A percentile compares a stretch with the other conserved stretches of the same genome.
These are phyloP conservation scores for Salvia miltiorrhiza DNA, from an alignment of 257 asterid genomes.

Conservation along the genomic window DNA sequence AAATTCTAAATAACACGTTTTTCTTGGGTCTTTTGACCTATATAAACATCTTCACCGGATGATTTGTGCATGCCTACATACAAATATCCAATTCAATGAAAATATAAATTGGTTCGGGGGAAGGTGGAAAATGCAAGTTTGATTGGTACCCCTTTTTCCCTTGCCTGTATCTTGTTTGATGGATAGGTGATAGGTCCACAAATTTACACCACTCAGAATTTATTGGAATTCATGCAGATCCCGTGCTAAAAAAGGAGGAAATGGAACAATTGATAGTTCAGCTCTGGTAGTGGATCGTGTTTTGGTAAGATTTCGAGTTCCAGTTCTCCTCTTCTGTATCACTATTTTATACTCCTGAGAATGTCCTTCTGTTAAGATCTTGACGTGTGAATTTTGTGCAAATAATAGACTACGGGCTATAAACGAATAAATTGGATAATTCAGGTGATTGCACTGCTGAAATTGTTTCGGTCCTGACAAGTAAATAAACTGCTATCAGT, in stretches of 20 bases:
- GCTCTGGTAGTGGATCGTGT: conserved; percentile 71
- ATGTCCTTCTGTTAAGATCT: conserved; percentile 5
- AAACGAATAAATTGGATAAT: background rate
- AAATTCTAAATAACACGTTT: background rate
- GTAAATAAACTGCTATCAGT: background rate
- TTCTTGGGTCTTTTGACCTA: background rate
- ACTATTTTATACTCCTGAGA: background rate
- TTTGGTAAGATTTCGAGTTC: conserved; percentile 49
- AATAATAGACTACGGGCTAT: background rate
- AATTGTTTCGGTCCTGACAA: background rate
- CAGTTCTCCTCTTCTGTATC: conserved; percentile 10
- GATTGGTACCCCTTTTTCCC: no score
- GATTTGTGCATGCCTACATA: background rate
- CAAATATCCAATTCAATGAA: background rate
- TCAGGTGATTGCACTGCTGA: background rate
- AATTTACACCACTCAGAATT: background rate
- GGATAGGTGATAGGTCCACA: conserved; percentile 1
- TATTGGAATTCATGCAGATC: conserved; percentile 46
- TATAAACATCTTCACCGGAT: background rate
- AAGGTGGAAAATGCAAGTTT: conserved; percentile 2
- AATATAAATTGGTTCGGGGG: background rate
- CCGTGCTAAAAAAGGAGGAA: conserved; percentile 74
- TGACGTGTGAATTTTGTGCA: background rate
- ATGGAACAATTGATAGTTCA: conserved; percentile 73
- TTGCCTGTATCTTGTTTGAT: background rate